Evolutionary conservation across 2,329 filamentous ascomycete genomes (phyloP), one percentile per base, ranked within the genome.

Genomic region (Penicillium frequentans): DNA sequence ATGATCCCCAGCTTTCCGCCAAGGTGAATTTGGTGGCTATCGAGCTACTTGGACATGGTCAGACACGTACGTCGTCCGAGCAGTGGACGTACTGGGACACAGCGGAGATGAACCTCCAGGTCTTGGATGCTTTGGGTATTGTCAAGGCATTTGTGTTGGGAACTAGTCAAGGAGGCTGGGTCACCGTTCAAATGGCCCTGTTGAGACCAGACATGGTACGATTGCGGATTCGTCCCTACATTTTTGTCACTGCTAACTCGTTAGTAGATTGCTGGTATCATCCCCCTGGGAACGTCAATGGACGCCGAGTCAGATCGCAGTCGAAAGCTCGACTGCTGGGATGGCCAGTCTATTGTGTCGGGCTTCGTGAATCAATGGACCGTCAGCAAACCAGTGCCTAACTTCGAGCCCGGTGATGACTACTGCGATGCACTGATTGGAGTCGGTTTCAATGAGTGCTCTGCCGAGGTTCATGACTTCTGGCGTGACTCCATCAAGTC

Each of bases 31-130:
- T 84, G 7, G 60, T 84, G n/a, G 79, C 81, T 14, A 81, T 84
- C 56, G 82, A 84, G 65, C 74, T 79, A 5, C 74, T 84, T 11
- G 82, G 82, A 23, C 81, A 84, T 64, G 81, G 82, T 4, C 67
- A 77, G 55, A 84, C 81, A 5, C 70, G 76, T 10, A 75, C 75
- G 6, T 68, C 71, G 23, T 61, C 66, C 3, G 75, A 80, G 56
- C 73, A 81, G 47, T 84, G 76, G 63, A 84, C 81, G 6, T 84
- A 84, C 64, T 84, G 82, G 82, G 81, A 83, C 62, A 77, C 79
- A 0, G 80, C 80, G 1, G 73, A 77, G 53, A 82, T 86, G 79
- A 78, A 79, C 11, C 51, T 76, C 29, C 82, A 86, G 70, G 81
- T 83, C 1, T 74, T 86, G 75, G 79, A 84, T 39, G 75, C 75